Evolutionary conservation across 2,329 filamentous ascomycete genomes (phyloP).

Genomic region (Bipolaris bicolor): DNA sequence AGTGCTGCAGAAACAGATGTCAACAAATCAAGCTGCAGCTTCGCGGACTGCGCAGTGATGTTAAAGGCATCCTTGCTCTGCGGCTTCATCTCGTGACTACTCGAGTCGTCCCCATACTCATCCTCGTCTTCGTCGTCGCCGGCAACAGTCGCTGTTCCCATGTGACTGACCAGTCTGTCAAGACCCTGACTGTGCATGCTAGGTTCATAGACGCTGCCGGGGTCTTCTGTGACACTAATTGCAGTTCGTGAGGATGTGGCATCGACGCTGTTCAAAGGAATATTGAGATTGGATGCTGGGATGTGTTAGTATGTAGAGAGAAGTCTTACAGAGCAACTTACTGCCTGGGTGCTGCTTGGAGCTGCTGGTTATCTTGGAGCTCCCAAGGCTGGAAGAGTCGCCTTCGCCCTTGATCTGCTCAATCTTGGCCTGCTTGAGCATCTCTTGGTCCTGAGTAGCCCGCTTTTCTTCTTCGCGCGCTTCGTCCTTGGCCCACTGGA

Average conservation of each 20-base stretch:
- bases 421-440: conserved; percentile 75
- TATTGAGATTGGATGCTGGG: conserved; percentile 54
- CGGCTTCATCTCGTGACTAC: conserved; percentile 73
- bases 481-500: conserved; percentile 98
- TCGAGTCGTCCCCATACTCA: conserved; percentile 80
- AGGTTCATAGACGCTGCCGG: conserved; percentile 63
- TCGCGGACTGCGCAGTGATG: conserved; percentile 94
- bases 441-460: conserved; percentile 74
- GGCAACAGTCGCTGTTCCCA: conserved; percentile 59
- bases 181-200: conserved; percentile 63
- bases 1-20: conserved; percentile 84
- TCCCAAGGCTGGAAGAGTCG: conserved; percentile 49
- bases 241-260: conserved; percentile 45
- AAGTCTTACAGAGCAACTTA: conserved; percentile 12
- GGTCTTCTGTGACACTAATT: conserved; percentile 61
- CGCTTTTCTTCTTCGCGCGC: conserved; percentile 86
- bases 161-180: conserved; percentile 56
- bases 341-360: conserved; percentile 41
- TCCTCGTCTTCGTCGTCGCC: conserved; percentile 69
- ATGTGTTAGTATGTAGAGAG: conserved; percentile 5
- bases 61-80: conserved; percentile 92
- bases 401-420: conserved; percentile 64
- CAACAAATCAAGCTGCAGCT: conserved; percentile 88
- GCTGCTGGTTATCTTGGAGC: conserved; percentile 36
- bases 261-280: conserved; percentile 53